Percentiles rank a stretch among this genome's conserved stretches.
phyloP scores from a whole-genome alignment of 495 filamentous ascomycete species.

The Bacidia gigantensis region DNA sequence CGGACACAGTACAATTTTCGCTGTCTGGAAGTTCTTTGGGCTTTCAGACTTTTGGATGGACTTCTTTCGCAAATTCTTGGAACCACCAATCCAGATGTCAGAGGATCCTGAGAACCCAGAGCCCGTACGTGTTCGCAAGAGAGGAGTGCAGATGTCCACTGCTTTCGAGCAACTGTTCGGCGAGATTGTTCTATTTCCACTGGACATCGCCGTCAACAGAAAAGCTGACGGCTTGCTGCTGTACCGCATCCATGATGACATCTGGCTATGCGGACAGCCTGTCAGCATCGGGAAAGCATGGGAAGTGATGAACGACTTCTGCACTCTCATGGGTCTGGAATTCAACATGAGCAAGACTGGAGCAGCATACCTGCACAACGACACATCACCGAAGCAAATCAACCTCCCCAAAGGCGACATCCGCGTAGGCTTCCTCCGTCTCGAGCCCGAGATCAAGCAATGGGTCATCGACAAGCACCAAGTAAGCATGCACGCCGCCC shows the following conservation, averaged over 20 bases:
- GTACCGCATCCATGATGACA: constrained; percentile 53
- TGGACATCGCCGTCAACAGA: constrained; percentile 54
- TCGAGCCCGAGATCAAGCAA: constrained; percentile 38
- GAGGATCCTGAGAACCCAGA: constrained; percentile 34
- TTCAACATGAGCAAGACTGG: constrained; percentile 51
- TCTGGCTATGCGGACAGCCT: constrained; percentile 54
- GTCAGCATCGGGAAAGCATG: constrained; percentile 41
- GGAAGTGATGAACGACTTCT: constrained; percentile 40
- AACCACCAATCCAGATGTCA: constrained; percentile 43
- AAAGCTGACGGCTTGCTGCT: constrained; percentile 35
- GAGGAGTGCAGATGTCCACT: constrained; percentile 49
- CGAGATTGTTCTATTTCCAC: constrained; percentile 47
- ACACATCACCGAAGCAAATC: constrained; percentile 8
- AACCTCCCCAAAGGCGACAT: constrained; percentile 43
- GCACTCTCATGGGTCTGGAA: constrained; percentile 39
- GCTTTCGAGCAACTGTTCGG: constrained; percentile 44
- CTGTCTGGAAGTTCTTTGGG: constrained; percentile 46
- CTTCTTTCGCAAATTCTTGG: constrained; percentile 48
- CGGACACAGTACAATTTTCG: constrained; percentile 43
- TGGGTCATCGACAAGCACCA: constrained; percentile 50
- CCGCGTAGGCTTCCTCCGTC: constrained; percentile 49
- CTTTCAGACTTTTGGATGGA: constrained; percentile 43
- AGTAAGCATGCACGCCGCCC: constrained; percentile 47
- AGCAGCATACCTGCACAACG: constrained; percentile 27
- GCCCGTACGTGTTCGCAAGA: constrained; percentile 30